Percentiles rank a stretch among this genome's conserved stretches.
phyloP scores from a whole-genome alignment of 129 eudicot species.

The Artemisia tridentata region DNA sequence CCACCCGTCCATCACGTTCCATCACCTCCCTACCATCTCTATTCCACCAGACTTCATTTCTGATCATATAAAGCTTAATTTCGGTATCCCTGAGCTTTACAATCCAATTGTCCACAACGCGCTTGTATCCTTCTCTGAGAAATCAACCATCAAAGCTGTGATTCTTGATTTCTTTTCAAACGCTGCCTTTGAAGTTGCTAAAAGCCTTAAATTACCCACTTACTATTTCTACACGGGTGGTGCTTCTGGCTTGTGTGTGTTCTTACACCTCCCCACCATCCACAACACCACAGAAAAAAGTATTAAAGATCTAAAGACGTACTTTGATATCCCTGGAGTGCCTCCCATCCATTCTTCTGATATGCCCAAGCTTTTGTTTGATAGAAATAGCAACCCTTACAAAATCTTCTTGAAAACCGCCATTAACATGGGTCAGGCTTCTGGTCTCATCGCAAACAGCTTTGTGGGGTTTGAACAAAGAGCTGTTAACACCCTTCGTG shows the following conservation, averaged over 20 bases:
- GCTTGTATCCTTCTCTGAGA: conserved; percentile 41
- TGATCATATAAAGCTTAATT: conserved; percentile 21
- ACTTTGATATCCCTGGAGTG: conserved; percentile 39
- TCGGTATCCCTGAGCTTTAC: conserved; percentile 43
- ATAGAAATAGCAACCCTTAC: conserved; percentile 7
- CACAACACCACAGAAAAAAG: conserved; percentile 21
- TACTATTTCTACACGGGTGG: conserved; percentile 32
- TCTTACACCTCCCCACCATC: conserved; percentile 39
- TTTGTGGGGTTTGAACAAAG: conserved; percentile 39
- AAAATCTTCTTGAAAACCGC: background rate
- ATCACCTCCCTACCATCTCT: conserved; percentile 35
- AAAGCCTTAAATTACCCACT: conserved; percentile 44
- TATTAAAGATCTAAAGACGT: conserved; percentile 8
- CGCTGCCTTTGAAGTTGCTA: conserved; percentile 43
- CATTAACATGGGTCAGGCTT: conserved; percentile 36
- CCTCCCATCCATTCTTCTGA: conserved; percentile 43
- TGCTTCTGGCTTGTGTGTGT: background rate
- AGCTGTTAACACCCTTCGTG: conserved; percentile 22
- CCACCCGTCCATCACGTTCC: conserved; percentile 51
- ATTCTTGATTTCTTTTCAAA: conserved; percentile 63
- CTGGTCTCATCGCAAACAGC: conserved; percentile 46
- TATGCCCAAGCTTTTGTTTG: conserved; percentile 22
- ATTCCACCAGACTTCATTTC: conserved; percentile 28
- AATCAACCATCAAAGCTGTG: conserved; percentile 41
- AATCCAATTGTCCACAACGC: conserved; percentile 34